phyloP scores from a whole-genome alignment of 352 stramenopile species.

The Sclerospora graminicola region DNA sequence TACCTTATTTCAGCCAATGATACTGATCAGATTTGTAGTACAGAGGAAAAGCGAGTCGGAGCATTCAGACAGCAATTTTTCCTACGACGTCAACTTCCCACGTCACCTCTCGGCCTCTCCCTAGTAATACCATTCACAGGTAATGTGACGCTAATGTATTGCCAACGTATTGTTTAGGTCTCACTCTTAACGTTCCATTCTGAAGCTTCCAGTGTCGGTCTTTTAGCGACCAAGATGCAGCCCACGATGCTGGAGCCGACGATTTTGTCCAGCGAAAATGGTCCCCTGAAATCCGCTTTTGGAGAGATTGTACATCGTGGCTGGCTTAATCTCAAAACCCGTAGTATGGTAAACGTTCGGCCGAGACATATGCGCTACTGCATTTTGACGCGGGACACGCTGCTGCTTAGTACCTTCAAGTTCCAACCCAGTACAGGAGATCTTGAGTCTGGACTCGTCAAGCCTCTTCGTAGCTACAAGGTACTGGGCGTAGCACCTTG shows the following conservation, averaged over 20 bases:
- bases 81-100: background rate
- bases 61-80: background rate
- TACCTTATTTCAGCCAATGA: slow-evolving; percentile 15
- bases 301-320: slow-evolving; percentile 68
- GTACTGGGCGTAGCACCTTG: slow-evolving; percentile 60
- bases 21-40: background rate
- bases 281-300: slow-evolving; percentile 39
- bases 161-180: too few relatives aligned
- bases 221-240: slow-evolving; percentile 12
- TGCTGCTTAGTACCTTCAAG: slow-evolving; percentile 74
- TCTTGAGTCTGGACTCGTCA: slow-evolving; percentile 39
- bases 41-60: background rate
- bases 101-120: too few relatives aligned
- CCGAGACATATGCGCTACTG: slow-evolving; percentile 80
- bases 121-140: too few relatives aligned
- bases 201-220: slow-evolving; percentile 2
- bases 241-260: slow-evolving; percentile 40
- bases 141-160: too few relatives aligned
- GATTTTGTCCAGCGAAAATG: slow-evolving; percentile 39
- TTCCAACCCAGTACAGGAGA: slow-evolving; percentile 74
- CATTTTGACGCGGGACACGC: slow-evolving; percentile 53
- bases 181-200: too few relatives aligned
- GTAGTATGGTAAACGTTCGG: slow-evolving; percentile 77
- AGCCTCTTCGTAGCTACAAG: slow-evolving; percentile 59
- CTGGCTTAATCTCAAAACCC: slow-evolving; percentile 83